Evolutionary conservation across 2,329 filamentous ascomycete genomes (phyloP).

Genomic region (Thielaviopsis euricoi): DNA sequence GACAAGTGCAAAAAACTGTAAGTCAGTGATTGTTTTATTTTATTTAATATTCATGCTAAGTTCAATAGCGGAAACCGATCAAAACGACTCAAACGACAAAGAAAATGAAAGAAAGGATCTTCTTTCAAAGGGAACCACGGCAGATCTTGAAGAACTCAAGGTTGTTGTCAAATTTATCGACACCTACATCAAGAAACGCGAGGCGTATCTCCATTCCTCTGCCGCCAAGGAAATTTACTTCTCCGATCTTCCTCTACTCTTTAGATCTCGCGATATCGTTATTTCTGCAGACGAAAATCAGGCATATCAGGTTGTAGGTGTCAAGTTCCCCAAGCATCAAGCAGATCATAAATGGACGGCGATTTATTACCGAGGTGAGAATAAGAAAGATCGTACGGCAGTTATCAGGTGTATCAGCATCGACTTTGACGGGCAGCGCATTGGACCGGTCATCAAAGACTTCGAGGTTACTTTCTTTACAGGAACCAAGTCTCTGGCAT

Average conservation of each 20-base stretch:
- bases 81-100: neutral
- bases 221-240: constrained; percentile 9
- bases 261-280: constrained; percentile 16
- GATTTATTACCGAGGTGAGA: neutral
- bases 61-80: neutral
- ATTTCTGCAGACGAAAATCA: constrained; percentile 13
- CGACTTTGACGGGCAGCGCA: constrained; percentile 18
- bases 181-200: neutral
- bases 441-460: constrained; percentile 16
- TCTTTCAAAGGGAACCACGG: neutral
- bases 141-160: neutral
- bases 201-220: neutral
- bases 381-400: constrained; percentile 3
- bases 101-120: neutral
- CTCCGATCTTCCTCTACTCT: constrained; percentile 18
- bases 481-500: constrained; percentile 15
- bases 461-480: constrained; percentile 17
- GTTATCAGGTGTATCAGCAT: constrained; percentile 15
- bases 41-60: too few species aligned
- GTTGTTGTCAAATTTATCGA: neutral
- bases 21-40: too few species aligned
- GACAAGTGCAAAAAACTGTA: too few species aligned
- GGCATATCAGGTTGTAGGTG: constrained; percentile 15
- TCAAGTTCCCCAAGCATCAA: constrained; percentile 8
- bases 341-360: neutral